Conservation (phyloP, 2,329 filamentous ascomycete species). For the Clonostachys rosea region DNA sequence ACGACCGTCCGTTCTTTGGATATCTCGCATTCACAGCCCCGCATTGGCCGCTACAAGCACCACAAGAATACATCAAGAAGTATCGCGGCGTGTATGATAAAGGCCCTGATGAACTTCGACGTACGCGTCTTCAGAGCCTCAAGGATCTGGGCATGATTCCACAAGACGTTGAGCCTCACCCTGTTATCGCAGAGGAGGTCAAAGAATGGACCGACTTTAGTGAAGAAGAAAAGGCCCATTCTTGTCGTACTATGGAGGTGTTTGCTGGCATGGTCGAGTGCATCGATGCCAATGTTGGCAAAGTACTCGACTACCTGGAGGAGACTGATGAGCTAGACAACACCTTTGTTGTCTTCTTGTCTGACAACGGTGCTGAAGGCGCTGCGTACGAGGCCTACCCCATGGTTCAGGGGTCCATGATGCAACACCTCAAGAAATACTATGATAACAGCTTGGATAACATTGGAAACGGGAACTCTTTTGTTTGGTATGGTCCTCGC, state of each 20-base stretch:
- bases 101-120: slow-evolving; percentile 39
- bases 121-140: slow-evolving; percentile 34
- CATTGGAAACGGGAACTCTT: slow-evolving; percentile 49
- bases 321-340: slow-evolving; percentile 44
- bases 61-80: slow-evolving; percentile 35
- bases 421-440: slow-evolving; percentile 20
- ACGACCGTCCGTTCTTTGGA: slow-evolving; percentile 10
- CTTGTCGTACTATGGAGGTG: slow-evolving; percentile 22
- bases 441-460: slow-evolving; percentile 49
- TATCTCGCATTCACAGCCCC: slow-evolving; percentile 18
- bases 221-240: slow-evolving; percentile 18
- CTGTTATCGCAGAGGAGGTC: slow-evolving; percentile 11
- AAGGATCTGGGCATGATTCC: slow-evolving; percentile 32
- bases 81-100: slow-evolving; percentile 44
- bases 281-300: slow-evolving; percentile 45
- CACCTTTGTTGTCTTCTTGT: slow-evolving; percentile 49
- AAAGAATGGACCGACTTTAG: slow-evolving; percentile 41
- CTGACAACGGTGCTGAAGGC: slow-evolving; percentile 50
- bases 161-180: slow-evolving; percentile 11
- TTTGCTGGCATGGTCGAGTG: slow-evolving; percentile 50
- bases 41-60: slow-evolving; percentile 48
- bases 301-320: slow-evolving; percentile 40
- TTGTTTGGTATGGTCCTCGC: slow-evolving; percentile 56
- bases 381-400: slow-evolving; percentile 54
- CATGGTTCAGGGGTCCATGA: slow-evolving; percentile 30